Conservation (phyloP, 2,329 filamentous ascomycete genomes). For the Epicoccum nigrum region DNA sequence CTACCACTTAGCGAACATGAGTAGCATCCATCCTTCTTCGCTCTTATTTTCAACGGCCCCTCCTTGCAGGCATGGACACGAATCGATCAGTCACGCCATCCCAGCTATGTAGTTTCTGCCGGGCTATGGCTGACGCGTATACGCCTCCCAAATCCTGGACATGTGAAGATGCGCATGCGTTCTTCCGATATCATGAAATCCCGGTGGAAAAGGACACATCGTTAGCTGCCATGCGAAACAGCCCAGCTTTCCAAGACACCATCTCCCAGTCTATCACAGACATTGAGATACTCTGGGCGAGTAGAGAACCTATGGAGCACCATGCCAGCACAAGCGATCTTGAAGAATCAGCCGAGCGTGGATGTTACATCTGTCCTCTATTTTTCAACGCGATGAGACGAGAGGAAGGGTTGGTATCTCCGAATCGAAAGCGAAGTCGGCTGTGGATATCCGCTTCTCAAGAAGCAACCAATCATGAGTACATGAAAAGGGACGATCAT, state of each 20-base stretch:
- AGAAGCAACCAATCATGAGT: not conserved
- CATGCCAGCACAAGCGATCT: not conserved
- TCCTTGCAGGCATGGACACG: not conserved
- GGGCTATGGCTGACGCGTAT: not conserved
- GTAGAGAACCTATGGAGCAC: not conserved
- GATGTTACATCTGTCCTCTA: not conserved
- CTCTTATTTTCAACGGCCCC: too few species aligned
- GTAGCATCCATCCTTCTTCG: not conserved
- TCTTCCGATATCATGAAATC: not conserved
- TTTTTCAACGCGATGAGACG: not conserved
- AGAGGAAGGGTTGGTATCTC: too few species aligned
- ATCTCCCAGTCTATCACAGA: too few species aligned
- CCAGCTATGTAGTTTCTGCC: not conserved
- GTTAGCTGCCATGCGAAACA: too few species aligned
- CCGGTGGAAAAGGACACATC: not conserved
- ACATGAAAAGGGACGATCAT: too few species aligned
- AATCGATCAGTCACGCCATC: not conserved
- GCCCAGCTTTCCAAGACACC: too few species aligned
- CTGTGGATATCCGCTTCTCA: not conserved
- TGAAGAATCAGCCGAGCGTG: not conserved
- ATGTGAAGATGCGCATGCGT: not conserved
- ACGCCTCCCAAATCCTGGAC: not conserved
- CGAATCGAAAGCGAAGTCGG: not conserved
- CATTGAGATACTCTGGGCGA: too few species aligned
- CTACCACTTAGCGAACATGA: not conserved